Percentiles rank a stretch among this genome's conserved stretches.
Conservation (phyloP, 148 eudicot genomes). For the Hydrangea macrophylla region DNA sequence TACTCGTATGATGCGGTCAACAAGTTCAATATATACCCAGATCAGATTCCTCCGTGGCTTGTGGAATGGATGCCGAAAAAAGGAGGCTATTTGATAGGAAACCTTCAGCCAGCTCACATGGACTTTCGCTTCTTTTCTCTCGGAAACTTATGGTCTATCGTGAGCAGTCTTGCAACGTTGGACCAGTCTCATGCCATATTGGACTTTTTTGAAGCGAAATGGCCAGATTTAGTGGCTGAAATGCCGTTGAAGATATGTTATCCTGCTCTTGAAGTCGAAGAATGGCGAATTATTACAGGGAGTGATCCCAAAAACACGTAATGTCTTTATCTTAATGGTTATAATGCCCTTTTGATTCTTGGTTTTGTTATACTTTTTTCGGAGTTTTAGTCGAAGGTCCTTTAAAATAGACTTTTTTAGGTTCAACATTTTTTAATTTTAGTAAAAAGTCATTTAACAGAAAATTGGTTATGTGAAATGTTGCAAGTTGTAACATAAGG, state of each 20-base stretch:
- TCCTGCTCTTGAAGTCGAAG: constrained; percentile 71
- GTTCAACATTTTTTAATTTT: too few species aligned
- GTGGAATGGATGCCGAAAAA: constrained; percentile 79
- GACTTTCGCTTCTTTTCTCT: constrained; percentile 80
- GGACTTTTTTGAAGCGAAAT: constrained; percentile 66
- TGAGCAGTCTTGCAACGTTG: constrained; percentile 55
- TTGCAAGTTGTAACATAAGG: too few species aligned
- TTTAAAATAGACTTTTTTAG: too few species aligned
- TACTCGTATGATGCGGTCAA: constrained; percentile 77
- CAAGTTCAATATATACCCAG: constrained; percentile 89
- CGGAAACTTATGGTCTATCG: constrained; percentile 73
- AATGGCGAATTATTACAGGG: constrained; percentile 80
- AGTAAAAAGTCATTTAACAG: too few species aligned
- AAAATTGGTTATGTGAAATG: too few species aligned
- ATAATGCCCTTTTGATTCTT: not conserved
- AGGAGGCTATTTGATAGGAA: constrained; percentile 85
- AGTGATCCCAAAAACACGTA: constrained; percentile 88
- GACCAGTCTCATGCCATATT: constrained; percentile 67
- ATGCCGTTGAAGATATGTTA: constrained; percentile 83
- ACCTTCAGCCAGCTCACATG: constrained; percentile 90
- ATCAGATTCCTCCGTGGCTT: constrained; percentile 81
- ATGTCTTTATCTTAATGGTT: constrained; percentile 3
- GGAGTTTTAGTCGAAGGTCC: too few species aligned
- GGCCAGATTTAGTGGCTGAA: constrained; percentile 64
- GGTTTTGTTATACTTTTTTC: constrained; percentile 2